These are phyloP conservation scores for Crithidia brevicula DNA, from an alignment of 208 protist species.

Conservation along the genomic window DNA sequence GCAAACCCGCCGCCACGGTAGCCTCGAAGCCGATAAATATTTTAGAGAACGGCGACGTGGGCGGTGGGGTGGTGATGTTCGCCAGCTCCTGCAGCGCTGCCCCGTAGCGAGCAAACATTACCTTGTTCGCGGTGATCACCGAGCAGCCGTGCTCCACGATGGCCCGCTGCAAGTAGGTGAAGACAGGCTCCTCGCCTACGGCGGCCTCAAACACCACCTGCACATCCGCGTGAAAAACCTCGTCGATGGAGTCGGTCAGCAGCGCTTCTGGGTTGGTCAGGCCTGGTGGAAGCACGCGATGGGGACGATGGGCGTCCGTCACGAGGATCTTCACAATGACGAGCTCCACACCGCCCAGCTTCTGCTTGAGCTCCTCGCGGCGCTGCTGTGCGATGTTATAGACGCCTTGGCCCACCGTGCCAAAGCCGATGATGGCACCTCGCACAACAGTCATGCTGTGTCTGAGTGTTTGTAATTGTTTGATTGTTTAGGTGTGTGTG, in stretches of 20 bases:
- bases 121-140: slow-evolving; percentile 46
- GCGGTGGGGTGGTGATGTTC: slow-evolving; percentile 10
- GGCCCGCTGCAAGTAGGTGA: slow-evolving; percentile 32
- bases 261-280: slow-evolving; percentile 30
- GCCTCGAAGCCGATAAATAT: slow-evolving; percentile 39
- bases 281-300: slow-evolving; percentile 21
- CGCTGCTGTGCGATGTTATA: slow-evolving; percentile 40
- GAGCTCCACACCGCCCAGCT: slow-evolving; percentile 29
- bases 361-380: slow-evolving; percentile 28
- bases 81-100: slow-evolving; percentile 37
- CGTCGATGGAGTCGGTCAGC: slow-evolving; percentile 29
- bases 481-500: too few species aligned
- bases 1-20: slow-evolving; percentile 37
- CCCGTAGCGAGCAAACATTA: slow-evolving; percentile 42
- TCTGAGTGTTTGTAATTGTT: too few species aligned
- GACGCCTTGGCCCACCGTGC: slow-evolving; percentile 46
- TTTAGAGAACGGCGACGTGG: slow-evolving; percentile 17
- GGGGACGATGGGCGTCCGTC: slow-evolving; percentile 1
- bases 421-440: slow-evolving; percentile 46
- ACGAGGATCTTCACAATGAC: slow-evolving; percentile 45
- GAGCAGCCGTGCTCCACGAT: slow-evolving; percentile 37
- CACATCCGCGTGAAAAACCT: slow-evolving; percentile 25
- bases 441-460: slow-evolving; percentile 17
- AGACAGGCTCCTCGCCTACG: slow-evolving; percentile 40
- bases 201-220: slow-evolving; percentile 41